These are phyloP conservation scores for Myotisia sp. DNA, from an alignment of 2,329 filamentous ascomycete genomes.

Conservation along the genomic window DNA sequence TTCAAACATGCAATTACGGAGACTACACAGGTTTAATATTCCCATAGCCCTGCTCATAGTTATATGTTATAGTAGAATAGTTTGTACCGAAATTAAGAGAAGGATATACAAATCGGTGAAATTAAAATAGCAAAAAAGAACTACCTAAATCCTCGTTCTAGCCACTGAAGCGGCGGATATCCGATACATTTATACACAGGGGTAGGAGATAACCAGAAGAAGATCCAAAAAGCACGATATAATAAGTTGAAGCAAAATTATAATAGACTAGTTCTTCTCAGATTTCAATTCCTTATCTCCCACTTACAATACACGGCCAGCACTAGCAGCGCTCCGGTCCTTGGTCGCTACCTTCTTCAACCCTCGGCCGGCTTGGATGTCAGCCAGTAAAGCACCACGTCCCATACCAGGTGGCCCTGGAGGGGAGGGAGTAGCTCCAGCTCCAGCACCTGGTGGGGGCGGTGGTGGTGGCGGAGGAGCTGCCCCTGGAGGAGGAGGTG, in stretches of 20 bases:
- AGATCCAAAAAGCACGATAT: too few species aligned
- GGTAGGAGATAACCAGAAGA: too few species aligned
- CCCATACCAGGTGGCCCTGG: constrained; percentile 17
- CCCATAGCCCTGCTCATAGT: too few species aligned
- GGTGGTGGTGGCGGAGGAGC: constrained; percentile 30
- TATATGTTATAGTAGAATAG: too few species aligned
- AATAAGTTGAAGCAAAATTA: too few species aligned
- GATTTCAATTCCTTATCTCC: too few species aligned
- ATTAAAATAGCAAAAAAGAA: constrained; percentile 2
- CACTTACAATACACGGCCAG: constrained; percentile 59
- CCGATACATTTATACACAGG: too few species aligned
- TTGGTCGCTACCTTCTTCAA: constrained; percentile 82
- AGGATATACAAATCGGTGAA: constrained; percentile 1
- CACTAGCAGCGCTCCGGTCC: constrained; percentile 61
- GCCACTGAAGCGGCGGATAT: too few species aligned
- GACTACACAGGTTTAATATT: constrained; percentile 2
- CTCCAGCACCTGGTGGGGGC: constrained; percentile 14
- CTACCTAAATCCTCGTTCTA: constrained; percentile 2
- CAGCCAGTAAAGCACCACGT: constrained; percentile 53
- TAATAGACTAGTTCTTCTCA: too few species aligned
- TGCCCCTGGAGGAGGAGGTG: constrained; percentile 26
- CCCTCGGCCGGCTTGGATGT: constrained; percentile 67
- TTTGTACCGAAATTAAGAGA: too few species aligned
- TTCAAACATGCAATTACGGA: neutral
- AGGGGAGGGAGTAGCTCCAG: constrained; percentile 9